Evolutionary conservation across 768 basidiomycete species (phyloP), one percentile per base, ranked within the genome.

Genomic region (Cubamyces sp.): DNA sequence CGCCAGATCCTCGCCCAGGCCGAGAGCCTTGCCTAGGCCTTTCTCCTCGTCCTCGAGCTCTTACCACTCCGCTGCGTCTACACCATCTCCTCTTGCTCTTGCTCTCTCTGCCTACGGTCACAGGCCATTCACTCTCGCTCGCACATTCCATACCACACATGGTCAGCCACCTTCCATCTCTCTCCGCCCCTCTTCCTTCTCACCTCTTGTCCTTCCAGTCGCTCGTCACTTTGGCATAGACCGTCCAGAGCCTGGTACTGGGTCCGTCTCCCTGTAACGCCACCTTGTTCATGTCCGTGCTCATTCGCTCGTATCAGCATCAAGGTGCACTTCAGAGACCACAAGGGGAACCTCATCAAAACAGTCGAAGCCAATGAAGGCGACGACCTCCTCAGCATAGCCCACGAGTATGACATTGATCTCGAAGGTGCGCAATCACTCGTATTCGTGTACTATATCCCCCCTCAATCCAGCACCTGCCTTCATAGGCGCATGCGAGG

Each of bases 381-480:
- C 12, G 96, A 99, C 71, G 94, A 97, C 71, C 77, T 99, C 40
- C 78, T 99, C 37, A 87, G 87, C 23, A 80, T 99, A 57, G 95
- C 96, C 5, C 95, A 97, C 70, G 96, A 97, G 74, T 87, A 96
- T 71, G 96, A 98, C 68, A 85, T 99, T 57, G 96, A 98, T 72
- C 81, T 98, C 19, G 96, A 98, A 81, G 96, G 96, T 93, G 65
- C 63, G 82, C 72, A 37, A n/a, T 40, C 40, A 8, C n/a, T 21
- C 39, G 54, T 41, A 37, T 18, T n/a, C 26, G 42, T n/a, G 28
- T 41, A 42, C 19, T 11, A 40, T 48, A 49, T 47, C 48, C 23
- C 26, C 39, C 26, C 50, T 34, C 8, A 54, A 23, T 18, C 46
- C 52, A 42, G 47, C 40, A 8, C 47, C n/a, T 18, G 12, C 42